Evolutionary conservation across 345 rosid genomes (phyloP), one percentile per base, ranked within the genome.

Genomic region (Linum trigynum): DNA sequence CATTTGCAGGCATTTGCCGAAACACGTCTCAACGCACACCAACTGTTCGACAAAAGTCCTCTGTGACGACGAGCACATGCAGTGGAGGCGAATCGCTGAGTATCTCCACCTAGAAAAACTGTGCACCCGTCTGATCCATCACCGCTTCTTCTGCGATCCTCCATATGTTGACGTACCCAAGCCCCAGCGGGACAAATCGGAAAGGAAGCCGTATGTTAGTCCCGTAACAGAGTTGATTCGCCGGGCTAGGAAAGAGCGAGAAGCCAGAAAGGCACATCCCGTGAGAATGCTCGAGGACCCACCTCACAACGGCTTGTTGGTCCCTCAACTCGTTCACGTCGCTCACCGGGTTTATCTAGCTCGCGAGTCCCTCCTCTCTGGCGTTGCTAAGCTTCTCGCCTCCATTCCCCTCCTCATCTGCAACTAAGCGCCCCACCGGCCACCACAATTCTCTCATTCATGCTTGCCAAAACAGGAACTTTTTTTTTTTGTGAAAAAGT

Each of bases 121-220:
- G 16, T 32, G 41, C 55, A 61, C 8, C 57, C 61, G 39, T 55
- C 14, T 14, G 5, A 63, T 12, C 59, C 62, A 39, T 36, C 16
- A 9, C 62, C 39, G 7, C 14, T 68, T 38, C 61, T 63, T 73
- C 65, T 73, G 72, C 3, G 84, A 85, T 74, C 77, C 82, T 76
- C 67, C 66, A 38, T 89, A 81, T 67, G 56, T 72, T 11, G 97
- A 92, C 62, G 64, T 87, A 57, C 97, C 97, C 15, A 84, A 84
- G 73, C 91, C 86, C 9, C 82, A 75, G 23, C 66, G 76, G 73
- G 85, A 85, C 67, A 89, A 86, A 75, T 83, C 96, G 11, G 77
- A 85, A 81, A 86, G 98, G 73, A 92, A 89, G 72, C 96, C 94
- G 3, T 87, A 82, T 45, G 82, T 75, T 23, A 92, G 94, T 5